Evolutionary conservation across 2,329 filamentous ascomycete genomes (phyloP).

Genomic region (Trichophyton simii): DNA sequence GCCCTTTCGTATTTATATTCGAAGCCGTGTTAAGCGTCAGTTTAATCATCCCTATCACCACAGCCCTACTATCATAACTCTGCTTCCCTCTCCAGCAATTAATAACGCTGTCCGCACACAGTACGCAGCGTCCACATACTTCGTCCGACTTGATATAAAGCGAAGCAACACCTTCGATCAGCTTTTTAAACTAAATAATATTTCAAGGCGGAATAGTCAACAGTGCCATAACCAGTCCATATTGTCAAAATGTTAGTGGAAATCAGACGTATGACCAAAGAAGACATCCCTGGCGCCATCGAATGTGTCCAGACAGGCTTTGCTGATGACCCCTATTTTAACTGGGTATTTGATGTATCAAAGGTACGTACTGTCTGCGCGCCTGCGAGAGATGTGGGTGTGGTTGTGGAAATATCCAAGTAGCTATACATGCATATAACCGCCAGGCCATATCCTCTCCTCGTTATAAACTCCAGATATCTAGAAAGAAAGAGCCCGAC

Average conservation of each 20-base stretch:
- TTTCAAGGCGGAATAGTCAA: not conserved
- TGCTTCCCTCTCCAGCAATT: not conserved
- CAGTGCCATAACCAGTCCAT: not conserved
- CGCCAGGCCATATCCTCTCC: not conserved
- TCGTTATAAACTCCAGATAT: not conserved
- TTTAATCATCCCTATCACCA: not conserved
- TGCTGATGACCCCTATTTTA: slow-evolving; percentile 53
- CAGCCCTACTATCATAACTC: not conserved
- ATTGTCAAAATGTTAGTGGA: slow-evolving; percentile 37
- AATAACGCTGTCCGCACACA: not conserved
- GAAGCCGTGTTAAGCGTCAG: slow-evolving; percentile 1
- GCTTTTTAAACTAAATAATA: not conserved
- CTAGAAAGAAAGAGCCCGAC: not conserved
- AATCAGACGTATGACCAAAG: slow-evolving; percentile 43
- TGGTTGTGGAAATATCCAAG: not conserved
- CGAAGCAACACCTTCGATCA: not conserved
- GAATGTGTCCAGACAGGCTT: slow-evolving; percentile 56
- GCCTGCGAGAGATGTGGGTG: not conserved
- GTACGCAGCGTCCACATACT: not conserved
- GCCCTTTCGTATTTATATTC: not conserved
- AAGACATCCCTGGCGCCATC: slow-evolving; percentile 52
- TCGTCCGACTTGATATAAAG: not conserved
- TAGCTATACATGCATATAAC: slow-evolving; percentile 1
- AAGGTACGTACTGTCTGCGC: slow-evolving; percentile 34
- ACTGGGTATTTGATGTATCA: slow-evolving; percentile 50